A percentile compares a stretch with the other conserved stretches of the same genome.
Evolutionary conservation across 164 flowering plant genomes (phyloP).

Genomic region (Hamamelis virginiana): DNA sequence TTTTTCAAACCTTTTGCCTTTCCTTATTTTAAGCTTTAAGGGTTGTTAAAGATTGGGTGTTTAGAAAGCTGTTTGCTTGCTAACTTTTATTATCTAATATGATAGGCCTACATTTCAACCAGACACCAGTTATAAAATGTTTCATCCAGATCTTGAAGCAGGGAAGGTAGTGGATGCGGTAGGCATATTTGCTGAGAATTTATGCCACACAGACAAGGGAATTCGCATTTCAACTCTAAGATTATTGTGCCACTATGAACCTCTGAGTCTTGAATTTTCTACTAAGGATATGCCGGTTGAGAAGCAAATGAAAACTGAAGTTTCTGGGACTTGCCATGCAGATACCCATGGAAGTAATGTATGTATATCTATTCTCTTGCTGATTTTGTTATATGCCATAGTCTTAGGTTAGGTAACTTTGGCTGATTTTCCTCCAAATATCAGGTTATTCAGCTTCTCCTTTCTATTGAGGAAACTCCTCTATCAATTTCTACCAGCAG

Average conservation of each 20-base stretch:
- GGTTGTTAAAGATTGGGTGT: too few relatives aligned
- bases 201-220: constrained; percentile 54
- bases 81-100: constrained; percentile 9
- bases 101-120: constrained; percentile 34
- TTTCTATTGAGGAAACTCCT: constrained; percentile 62
- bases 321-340: constrained; percentile 26
- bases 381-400: constrained; percentile 6
- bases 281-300: constrained; percentile 26
- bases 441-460: constrained; percentile 77
- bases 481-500: constrained; percentile 75
- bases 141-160: constrained; percentile 45
- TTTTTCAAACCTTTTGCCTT: neutral
- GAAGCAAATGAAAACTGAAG: constrained; percentile 38
- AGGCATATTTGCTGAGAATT: constrained; percentile 55
- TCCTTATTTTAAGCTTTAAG: neutral
- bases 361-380: constrained; percentile 11
- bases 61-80: too few relatives aligned
- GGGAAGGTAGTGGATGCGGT: constrained; percentile 47
- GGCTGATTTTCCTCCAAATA: constrained; percentile 4
- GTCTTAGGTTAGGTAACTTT: neutral
- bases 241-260: constrained; percentile 71
- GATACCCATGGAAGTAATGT: constrained; percentile 40
- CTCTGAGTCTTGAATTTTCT: constrained; percentile 20
- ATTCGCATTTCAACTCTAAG: constrained; percentile 73
- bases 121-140: constrained; percentile 11